Conservation (phyloP, 2,329 filamentous ascomycete species). For the Aspergillus phoenicis region DNA sequence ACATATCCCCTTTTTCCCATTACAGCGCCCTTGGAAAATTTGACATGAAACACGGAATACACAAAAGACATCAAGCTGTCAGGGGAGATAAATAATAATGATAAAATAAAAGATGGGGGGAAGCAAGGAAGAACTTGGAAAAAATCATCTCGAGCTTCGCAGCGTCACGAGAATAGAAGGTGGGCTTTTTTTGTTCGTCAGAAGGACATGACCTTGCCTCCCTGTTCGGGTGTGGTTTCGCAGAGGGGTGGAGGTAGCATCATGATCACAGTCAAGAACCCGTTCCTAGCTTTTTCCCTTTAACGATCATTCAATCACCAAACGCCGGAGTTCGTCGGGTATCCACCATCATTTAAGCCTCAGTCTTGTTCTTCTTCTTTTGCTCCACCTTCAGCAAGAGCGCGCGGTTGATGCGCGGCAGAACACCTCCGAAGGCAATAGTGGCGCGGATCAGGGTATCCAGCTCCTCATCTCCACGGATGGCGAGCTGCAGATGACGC, state of each 20-base stretch:
- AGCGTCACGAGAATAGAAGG: constrained; percentile 29
- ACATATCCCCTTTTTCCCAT: constrained; percentile 42
- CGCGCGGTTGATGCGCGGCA: constrained; percentile 98
- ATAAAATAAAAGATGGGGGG: constrained; percentile 20
- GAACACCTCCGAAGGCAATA: constrained; percentile 96
- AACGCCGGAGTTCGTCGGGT: constrained; percentile 29
- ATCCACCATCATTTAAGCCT: constrained; percentile 32
- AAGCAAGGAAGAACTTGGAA: constrained; percentile 18
- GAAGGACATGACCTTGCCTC: constrained; percentile 1
- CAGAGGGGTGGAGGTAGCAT: neutral
- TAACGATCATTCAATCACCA: constrained; percentile 28
- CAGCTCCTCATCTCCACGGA: constrained; percentile 96
- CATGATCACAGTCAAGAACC: constrained; percentile 20
- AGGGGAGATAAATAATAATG: constrained; percentile 8
- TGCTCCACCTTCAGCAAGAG: constrained; percentile 94
- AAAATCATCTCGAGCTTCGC: constrained; percentile 27
- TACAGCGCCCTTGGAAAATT: constrained; percentile 41
- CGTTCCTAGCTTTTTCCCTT: constrained; percentile 20
- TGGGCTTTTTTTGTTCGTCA: neutral
- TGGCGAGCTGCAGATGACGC: constrained; percentile 94
- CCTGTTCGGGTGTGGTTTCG: neutral
- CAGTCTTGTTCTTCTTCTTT: constrained; percentile 81
- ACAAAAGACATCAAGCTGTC: constrained; percentile 10
- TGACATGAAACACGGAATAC: constrained; percentile 16
- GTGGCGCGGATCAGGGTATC: constrained; percentile 97